Base-by-base conservation (phyloP, 192 early-diverging fungal genomes). In the Chytriomyces confervae region DNA sequence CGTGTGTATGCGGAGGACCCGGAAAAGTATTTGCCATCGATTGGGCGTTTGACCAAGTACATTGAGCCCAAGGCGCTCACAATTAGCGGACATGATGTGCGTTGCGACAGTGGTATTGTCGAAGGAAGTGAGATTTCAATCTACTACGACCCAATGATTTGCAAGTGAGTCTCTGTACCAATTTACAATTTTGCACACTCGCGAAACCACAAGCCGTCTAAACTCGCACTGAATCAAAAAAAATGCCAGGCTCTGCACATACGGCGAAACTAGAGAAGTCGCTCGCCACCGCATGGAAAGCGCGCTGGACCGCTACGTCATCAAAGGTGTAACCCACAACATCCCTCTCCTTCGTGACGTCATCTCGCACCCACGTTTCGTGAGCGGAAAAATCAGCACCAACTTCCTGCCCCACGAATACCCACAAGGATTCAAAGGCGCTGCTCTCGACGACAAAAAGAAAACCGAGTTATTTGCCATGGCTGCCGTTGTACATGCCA, bases 1-100 rank as follows among this genome's bases (percentile, higher is more conserved):
- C 92, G 96, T 63, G 94, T 98, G 13, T 98, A 98, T 79, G 96
- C 96, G 36, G 96, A 98, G 80, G 94, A 98, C 79, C 95, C 96
- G 3, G 92, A 93, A 64, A 95, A 92, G 82, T 97, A 95, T 86
- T 84, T 98, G 47, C 95, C 96, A 5, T 96, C 94, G 50, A 95
- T 97, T 72, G 96, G 96, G 61, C 89, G 91, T 46, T 88, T 98
- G 62, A 83, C 85, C 29, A 89, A 89, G 80, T 98, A 98, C 85
- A 90, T 91, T 43, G 96, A 98, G 79, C 95, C 96, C 0, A 74
- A 72, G 47, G 11, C 78, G 18, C 51, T 69, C 11, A 60, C 50
- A 23, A 82, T 75, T 9, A 77, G 75, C 48, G 80, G 84, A 44
- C 77, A 83, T 79, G 85, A 92, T 24, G 91, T 95, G 45, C 91